Conservation (phyloP, 2,329 filamentous ascomycete species). For the Fusarium fracticaudum region DNA sequence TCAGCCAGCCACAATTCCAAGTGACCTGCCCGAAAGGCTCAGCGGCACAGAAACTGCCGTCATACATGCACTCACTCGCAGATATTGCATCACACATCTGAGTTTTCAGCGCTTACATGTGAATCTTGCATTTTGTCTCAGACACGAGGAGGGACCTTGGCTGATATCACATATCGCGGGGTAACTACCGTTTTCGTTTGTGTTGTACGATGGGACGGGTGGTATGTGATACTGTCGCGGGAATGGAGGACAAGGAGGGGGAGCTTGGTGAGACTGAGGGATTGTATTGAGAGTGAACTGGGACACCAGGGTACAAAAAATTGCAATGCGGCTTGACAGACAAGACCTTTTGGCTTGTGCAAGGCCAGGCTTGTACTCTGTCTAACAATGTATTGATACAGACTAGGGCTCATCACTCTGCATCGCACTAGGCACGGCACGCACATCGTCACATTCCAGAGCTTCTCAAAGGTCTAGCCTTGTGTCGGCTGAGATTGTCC, state of each 20-base stretch:
- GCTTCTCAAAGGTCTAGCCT: not conserved
- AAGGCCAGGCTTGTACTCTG: accelerated
- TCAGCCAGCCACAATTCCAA: not conserved
- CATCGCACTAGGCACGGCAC: not conserved
- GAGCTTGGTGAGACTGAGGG: accelerated
- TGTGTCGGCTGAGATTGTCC: no score
- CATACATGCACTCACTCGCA: not conserved
- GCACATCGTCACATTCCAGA: not conserved
- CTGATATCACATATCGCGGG: not conserved
- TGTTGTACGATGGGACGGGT: no score
- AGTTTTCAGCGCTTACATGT: not conserved
- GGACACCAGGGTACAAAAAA: accelerated
- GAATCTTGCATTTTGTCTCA: not conserved
- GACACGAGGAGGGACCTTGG: not conserved
- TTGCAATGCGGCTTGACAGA: accelerated
- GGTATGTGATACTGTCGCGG: not conserved
- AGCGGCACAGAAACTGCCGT: not conserved
- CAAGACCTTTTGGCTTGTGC: no score
- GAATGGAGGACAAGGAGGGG: not conserved
- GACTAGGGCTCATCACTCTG: accelerated
- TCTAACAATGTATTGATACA: not conserved
- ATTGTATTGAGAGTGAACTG: no score
- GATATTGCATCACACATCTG: not conserved
- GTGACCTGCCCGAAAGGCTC: not conserved
- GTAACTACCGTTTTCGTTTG: not conserved